These are phyloP conservation scores for Rubia tinctorum DNA, from an alignment of 305 asterid species.

Conservation along the genomic window DNA sequence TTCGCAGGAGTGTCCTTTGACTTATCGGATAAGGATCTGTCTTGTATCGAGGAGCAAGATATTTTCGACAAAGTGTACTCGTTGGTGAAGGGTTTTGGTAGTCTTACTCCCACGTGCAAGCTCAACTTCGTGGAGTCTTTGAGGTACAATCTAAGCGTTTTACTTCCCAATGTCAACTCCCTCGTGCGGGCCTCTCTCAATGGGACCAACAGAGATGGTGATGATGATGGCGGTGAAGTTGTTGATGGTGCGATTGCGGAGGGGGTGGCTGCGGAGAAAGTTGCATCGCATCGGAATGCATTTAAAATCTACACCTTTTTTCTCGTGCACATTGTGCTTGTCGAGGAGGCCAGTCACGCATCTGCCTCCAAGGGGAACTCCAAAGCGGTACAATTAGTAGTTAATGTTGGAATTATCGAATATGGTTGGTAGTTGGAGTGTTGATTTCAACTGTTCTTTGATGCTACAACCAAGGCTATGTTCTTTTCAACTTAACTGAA, in stretches of 20 bases:
- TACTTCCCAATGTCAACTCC: slow-evolving; percentile 80
- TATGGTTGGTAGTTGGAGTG: neutral
- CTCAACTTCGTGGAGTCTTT: slow-evolving; percentile 75
- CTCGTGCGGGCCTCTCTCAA: slow-evolving; percentile 36
- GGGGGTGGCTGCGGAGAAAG: slow-evolving; percentile 38
- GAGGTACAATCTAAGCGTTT: slow-evolving; percentile 86
- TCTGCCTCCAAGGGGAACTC: slow-evolving; percentile 32
- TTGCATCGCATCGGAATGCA: slow-evolving; percentile 82
- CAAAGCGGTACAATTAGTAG: slow-evolving; percentile 39
- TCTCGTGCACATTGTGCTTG: slow-evolving; percentile 64
- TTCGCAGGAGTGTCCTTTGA: slow-evolving; percentile 70
- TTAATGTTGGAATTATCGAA: neutral
- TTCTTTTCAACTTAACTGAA: neutral
- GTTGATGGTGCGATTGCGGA: slow-evolving; percentile 29
- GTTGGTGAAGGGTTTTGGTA: slow-evolving; percentile 65
- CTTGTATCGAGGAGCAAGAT: slow-evolving; percentile 87
- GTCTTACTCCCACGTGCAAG: slow-evolving; percentile 57
- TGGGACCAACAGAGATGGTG: slow-evolving; percentile 16
- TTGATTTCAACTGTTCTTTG: neutral
- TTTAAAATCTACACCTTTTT: slow-evolving; percentile 82
- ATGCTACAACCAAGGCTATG: neutral
- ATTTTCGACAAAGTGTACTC: slow-evolving; percentile 82
- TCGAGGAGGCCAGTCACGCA: slow-evolving; percentile 52
- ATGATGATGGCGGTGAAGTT: slow-evolving; percentile 36
- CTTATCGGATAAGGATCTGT: slow-evolving; percentile 82